Evolutionary conservation across 2,329 filamentous ascomycete genomes (phyloP).

Genomic region (Neobulgaria alba): DNA sequence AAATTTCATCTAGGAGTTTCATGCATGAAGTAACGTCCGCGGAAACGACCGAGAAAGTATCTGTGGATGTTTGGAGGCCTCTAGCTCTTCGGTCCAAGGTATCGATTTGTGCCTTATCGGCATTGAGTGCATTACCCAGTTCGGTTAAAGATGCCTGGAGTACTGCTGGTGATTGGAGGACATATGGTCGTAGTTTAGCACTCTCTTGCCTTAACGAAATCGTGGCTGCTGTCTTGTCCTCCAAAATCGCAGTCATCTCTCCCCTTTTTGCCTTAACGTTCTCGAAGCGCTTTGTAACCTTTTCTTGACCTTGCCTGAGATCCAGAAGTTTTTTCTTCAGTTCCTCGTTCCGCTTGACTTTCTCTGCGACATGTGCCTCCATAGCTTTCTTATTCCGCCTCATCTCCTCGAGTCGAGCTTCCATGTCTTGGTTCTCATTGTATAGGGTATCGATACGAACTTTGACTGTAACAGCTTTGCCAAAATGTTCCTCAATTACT

Average conservation of each 20-base stretch:
- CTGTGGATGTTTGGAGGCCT: conserved; percentile 82
- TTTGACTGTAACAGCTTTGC: conserved; percentile 81
- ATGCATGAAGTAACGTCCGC: conserved; percentile 82
- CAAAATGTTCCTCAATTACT: conserved; percentile 89
- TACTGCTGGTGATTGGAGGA: conserved; percentile 75
- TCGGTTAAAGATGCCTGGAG: conserved; percentile 77
- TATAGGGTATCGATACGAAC: conserved; percentile 79
- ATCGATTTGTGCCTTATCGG: conserved; percentile 80
- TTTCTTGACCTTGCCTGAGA: conserved; percentile 72
- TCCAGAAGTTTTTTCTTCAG: conserved; percentile 76
- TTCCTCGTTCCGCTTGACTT: conserved; percentile 77
- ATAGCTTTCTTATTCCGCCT: conserved; percentile 69
- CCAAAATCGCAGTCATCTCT: conserved; percentile 61
- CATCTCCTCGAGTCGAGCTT: conserved; percentile 72
- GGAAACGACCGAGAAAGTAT: conserved; percentile 78
- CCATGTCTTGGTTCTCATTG: conserved; percentile 78
- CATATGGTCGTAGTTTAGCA: conserved; percentile 83
- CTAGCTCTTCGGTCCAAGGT: conserved; percentile 78
- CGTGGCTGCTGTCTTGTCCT: conserved; percentile 63
- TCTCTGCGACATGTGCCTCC: conserved; percentile 74
- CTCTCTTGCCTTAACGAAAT: conserved; percentile 74
- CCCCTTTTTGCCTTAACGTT: conserved; percentile 73
- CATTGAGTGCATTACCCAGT: conserved; percentile 66
- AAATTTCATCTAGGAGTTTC: conserved; percentile 81
- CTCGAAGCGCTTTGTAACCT: conserved; percentile 73